These are phyloP conservation scores for Arthrinium phaeospermum DNA, from an alignment of 2,329 filamentous ascomycete species.

Conservation along the genomic window DNA sequence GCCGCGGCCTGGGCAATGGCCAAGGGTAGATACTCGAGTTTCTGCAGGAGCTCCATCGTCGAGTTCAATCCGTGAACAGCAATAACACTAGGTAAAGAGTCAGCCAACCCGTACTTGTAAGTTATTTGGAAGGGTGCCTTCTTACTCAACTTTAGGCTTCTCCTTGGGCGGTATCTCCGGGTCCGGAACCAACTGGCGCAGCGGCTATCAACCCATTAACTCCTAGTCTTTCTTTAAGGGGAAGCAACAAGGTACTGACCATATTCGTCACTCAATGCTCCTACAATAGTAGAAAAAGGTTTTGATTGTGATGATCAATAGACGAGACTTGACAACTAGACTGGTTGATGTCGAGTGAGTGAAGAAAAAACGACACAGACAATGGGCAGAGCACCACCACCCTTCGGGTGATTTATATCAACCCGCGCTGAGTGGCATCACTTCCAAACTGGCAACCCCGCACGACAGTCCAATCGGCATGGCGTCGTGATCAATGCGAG, in stretches of 20 bases:
- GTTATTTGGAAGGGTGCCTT: no score
- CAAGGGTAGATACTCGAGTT: constrained; percentile 46
- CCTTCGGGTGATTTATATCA: not conserved
- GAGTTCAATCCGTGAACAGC: constrained; percentile 28
- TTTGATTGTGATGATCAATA: not conserved
- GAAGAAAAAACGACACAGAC: not conserved
- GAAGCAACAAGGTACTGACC: not conserved
- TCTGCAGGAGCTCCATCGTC: constrained; percentile 33
- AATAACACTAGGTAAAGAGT: no score
- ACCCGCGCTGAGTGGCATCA: not conserved
- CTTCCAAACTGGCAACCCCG: not conserved
- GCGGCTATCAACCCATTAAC: not conserved
- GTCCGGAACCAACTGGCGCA: constrained; percentile 20
- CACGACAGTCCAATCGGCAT: not conserved
- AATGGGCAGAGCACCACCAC: not conserved
- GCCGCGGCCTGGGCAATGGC: constrained; percentile 49
- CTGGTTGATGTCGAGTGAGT: not conserved
- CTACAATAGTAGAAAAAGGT: not conserved
- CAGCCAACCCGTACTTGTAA: no score
- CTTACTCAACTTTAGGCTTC: no score
- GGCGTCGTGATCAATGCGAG: not conserved
- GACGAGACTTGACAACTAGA: not conserved
- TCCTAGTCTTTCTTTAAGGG: not conserved
- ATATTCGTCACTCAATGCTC: not conserved
- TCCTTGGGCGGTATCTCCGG: no score